A percentile compares a stretch with the other conserved stretches of the same genome.
These are phyloP conservation scores for Lepidium aucheri DNA, from an alignment of 345 rosid genomes.

Conservation along the genomic window DNA sequence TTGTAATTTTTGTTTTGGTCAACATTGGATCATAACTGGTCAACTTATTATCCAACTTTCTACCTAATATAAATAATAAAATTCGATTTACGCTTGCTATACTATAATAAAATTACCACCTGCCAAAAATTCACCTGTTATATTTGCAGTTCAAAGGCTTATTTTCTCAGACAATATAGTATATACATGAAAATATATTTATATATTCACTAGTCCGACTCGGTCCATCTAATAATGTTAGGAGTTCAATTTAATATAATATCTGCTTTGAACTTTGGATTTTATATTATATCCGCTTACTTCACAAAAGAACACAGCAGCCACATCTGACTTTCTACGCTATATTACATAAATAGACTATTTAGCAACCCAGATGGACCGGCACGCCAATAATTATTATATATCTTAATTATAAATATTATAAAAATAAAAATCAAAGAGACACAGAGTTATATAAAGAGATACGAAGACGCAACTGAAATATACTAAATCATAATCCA, in stretches of 20 bases:
- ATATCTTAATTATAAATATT: neutral
- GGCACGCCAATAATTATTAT: neutral
- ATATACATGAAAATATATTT: too few species aligned
- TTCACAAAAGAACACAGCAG: neutral
- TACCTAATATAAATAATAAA: too few species aligned
- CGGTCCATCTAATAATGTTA: neutral
- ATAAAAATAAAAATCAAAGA: neutral
- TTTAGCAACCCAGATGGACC: neutral
- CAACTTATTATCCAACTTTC: too few species aligned
- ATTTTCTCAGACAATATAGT: too few species aligned
- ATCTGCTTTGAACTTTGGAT: neutral
- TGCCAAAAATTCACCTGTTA: too few species aligned
- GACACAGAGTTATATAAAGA: slow-evolving; percentile 5
- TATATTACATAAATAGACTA: neutral
- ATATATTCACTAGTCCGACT: neutral
- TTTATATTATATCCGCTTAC: neutral
- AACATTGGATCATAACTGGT: too few species aligned
- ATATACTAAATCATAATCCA: neutral
- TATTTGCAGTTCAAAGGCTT: too few species aligned
- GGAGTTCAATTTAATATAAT: neutral
- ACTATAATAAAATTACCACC: too few species aligned
- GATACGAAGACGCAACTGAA: neutral
- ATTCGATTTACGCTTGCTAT: too few species aligned
- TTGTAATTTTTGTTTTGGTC: too few species aligned
- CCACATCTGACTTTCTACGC: too few species aligned